These are phyloP conservation scores for Hemileccinum impolitum DNA, from an alignment of 768 basidiomycete genomes.

Conservation along the genomic window DNA sequence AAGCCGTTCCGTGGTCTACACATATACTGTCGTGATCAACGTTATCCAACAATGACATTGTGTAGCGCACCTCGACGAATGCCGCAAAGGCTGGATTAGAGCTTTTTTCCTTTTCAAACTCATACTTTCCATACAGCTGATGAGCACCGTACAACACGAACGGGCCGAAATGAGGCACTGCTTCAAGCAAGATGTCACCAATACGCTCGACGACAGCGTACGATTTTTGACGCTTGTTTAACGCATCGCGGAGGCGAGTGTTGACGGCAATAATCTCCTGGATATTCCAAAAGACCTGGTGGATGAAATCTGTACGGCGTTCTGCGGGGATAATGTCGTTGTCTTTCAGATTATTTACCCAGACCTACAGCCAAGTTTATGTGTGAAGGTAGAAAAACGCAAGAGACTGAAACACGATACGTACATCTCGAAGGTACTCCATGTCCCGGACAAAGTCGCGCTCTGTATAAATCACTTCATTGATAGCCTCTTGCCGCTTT, in stretches of 20 bases:
- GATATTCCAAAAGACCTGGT: conserved; percentile 98
- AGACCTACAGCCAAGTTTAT: conserved; percentile 48
- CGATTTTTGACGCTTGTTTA: conserved; percentile 93
- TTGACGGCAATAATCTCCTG: conserved; percentile 92
- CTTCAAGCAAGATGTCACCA: conserved; percentile 86
- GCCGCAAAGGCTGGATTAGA: conserved; percentile 88
- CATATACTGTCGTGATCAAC: conserved; percentile 1
- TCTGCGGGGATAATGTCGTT: conserved; percentile 71
- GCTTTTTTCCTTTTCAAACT: conserved; percentile 98
- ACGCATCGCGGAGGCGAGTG: conserved; percentile 83
- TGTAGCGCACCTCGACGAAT: conserved; percentile 80
- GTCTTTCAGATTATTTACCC: conserved; percentile 85
- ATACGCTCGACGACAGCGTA: conserved; percentile 91
- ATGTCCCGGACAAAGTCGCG: conserved; percentile 97
- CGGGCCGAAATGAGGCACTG: conserved; percentile 83
- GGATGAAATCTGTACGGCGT: conserved; percentile 79
- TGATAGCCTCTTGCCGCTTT: conserved; percentile 96
- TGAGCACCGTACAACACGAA: conserved; percentile 96
- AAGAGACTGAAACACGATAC: conserved; percentile 25
- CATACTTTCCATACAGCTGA: conserved; percentile 96
- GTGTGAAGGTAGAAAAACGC: not conserved
- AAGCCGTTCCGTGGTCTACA: conserved; percentile 80
- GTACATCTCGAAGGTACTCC: conserved; percentile 94
- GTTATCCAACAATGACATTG: not conserved
- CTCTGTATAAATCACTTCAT: conserved; percentile 92